These are phyloP conservation scores for Podospora fimiseda DNA, from an alignment of 495 filamentous ascomycete species.

Conservation along the genomic window DNA sequence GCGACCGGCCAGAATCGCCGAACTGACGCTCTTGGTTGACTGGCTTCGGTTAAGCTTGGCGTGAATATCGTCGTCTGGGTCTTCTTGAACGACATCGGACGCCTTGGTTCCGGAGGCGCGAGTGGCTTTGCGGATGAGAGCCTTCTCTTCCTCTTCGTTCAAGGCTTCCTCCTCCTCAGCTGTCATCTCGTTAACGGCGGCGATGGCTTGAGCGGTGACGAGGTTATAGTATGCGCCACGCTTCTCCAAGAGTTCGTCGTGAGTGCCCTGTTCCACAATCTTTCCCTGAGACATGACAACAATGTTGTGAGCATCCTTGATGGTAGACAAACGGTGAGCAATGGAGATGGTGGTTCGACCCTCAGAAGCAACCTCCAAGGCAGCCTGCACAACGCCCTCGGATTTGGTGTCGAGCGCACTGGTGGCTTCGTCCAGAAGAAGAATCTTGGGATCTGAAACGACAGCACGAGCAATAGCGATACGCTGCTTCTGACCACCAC, in stretches of 20 bases:
- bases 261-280: slow-evolving; percentile 81
- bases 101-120: slow-evolving; percentile 16
- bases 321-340: slow-evolving; percentile 89
- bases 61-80: slow-evolving; percentile 55
- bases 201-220: slow-evolving; percentile 52
- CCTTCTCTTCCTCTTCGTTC: slow-evolving; percentile 38
- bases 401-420: slow-evolving; percentile 92
- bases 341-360: slow-evolving; percentile 97
- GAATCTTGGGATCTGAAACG: slow-evolving; percentile 87
- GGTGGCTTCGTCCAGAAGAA: slow-evolving; percentile 92
- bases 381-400: slow-evolving; percentile 90
- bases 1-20: slow-evolving; percentile 54
- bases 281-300: slow-evolving; percentile 80
- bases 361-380: slow-evolving; percentile 76
- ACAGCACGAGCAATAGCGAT: slow-evolving; percentile 82
- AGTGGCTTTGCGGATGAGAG: slow-evolving; percentile 45
- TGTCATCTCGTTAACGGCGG: slow-evolving; percentile 51
- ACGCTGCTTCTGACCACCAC: slow-evolving; percentile 93
- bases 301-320: slow-evolving; percentile 91
- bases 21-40: slow-evolving; percentile 65
- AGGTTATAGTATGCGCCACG: slow-evolving; percentile 52
- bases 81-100: slow-evolving; percentile 30
- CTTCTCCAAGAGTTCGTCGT: slow-evolving; percentile 57
- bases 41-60: slow-evolving; percentile 54
- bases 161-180: slow-evolving; percentile 40